Conservation (phyloP, 305 asterid species). For the Fraxinus baroniana region DNA sequence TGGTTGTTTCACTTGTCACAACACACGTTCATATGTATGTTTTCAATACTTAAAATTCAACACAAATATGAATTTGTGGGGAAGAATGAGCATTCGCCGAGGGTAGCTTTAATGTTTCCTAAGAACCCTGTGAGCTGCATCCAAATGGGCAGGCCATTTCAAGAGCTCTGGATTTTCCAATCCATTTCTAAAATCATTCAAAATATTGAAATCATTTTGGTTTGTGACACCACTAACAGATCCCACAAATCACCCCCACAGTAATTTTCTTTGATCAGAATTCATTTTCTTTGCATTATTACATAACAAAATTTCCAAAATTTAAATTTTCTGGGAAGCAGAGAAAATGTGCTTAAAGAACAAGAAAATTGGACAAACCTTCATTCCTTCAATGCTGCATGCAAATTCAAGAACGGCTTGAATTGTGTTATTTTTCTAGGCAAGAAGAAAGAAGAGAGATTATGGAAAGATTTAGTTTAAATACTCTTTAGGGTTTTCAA, state of each 20-base stretch:
- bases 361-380: slow-evolving; percentile 31
- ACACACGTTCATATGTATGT: background rate
- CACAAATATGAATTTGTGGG: background rate
- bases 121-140: no score
- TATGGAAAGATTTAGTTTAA: slow-evolving; percentile 4
- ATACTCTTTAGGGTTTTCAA: slow-evolving; percentile 28
- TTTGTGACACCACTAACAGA: slow-evolving; percentile 46
- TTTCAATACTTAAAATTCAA: background rate
- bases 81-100: no score
- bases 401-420: slow-evolving; percentile 22
- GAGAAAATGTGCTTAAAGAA: slow-evolving; percentile 9
- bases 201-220: slow-evolving; percentile 58
- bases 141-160: slow-evolving; percentile 69
- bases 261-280: slow-evolving; percentile 23
- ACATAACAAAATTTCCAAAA: slow-evolving; percentile 23
- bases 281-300: slow-evolving; percentile 35
- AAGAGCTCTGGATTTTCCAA: slow-evolving; percentile 64
- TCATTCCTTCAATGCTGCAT: slow-evolving; percentile 16
- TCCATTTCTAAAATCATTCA: slow-evolving; percentile 56
- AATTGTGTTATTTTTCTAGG: background rate
- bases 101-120: no score
- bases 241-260: slow-evolving; percentile 28
- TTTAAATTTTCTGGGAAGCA: slow-evolving; percentile 6
- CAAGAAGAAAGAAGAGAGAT: background rate
- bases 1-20: background rate